phyloP scores from a whole-genome alignment of 805 yeast species.

The Monosporozyma solicola region DNA sequence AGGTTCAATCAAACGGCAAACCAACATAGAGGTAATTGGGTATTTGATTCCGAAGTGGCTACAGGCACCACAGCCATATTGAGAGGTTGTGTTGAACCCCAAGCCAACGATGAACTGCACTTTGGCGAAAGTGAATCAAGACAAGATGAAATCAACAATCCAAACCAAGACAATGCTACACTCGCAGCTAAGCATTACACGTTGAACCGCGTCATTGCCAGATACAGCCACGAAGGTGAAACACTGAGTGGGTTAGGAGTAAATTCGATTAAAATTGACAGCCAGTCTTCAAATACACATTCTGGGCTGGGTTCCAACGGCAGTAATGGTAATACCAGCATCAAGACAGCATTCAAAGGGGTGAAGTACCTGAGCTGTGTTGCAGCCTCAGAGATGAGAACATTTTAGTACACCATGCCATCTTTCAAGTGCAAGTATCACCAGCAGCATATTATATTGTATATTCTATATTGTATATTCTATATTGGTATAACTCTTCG shows the following conservation, averaged over 20 bases:
- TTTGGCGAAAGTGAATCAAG: not conserved
- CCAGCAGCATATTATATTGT: not conserved
- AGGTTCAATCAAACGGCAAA: constrained; percentile 49
- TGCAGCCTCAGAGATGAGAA: not conserved
- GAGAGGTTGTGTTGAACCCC: constrained; percentile 44
- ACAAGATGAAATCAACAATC: not conserved
- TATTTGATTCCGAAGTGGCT: constrained; percentile 46
- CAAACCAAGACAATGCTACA: not conserved
- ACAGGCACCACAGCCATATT: constrained; percentile 62
- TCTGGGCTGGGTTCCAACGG: not conserved
- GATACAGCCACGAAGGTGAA: constrained; percentile 44
- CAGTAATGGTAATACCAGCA: not conserved
- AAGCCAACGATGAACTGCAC: not conserved
- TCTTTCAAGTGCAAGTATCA: not conserved
- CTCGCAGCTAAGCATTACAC: not conserved
- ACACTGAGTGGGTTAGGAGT: constrained; percentile 72
- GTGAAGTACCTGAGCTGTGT: constrained; percentile 2
- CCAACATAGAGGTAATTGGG: constrained; percentile 44
- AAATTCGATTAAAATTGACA: constrained; percentile 49
- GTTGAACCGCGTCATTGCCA: constrained; percentile 28
- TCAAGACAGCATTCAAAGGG: constrained; percentile 1
- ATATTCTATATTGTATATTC: too few species aligned
- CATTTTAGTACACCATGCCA: not conserved
- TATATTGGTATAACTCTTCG: too few species aligned
- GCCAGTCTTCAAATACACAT: constrained; percentile 18